phyloP scores from a whole-genome alignment of 176 grass and related monocot genomes.

The Oryza officinalis region DNA sequence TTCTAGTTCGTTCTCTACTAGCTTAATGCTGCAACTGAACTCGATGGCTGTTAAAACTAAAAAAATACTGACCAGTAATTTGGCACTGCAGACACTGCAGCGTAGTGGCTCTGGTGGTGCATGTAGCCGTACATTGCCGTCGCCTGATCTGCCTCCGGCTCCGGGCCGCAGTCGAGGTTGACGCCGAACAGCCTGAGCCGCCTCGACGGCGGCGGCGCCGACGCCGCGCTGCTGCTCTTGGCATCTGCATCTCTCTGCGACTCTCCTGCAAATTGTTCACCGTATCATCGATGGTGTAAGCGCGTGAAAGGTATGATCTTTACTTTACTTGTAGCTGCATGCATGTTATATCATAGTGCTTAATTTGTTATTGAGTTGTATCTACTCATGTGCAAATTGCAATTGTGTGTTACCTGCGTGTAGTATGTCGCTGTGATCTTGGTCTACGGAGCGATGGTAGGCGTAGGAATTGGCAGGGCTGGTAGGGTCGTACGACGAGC shows the following conservation, averaged over 20 bases:
- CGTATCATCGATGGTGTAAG: constrained; percentile 7
- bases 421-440: constrained; percentile 45
- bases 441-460: constrained; percentile 30
- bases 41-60: constrained; percentile 2
- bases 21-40: constrained; percentile 21
- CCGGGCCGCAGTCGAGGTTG: constrained; percentile 77
- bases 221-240: constrained; percentile 43
- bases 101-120: constrained; percentile 58
- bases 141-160: constrained; percentile 47
- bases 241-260: constrained; percentile 37
- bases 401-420: constrained; percentile 43
- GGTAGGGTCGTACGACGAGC: constrained; percentile 47
- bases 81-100: constrained; percentile 48
- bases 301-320: not conserved
- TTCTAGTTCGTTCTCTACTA: not conserved
- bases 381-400: not conserved
- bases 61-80: constrained; percentile 56
- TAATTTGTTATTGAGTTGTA: constrained; percentile 20
- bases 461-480: constrained; percentile 57
- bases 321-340: not conserved
- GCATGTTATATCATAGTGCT: not conserved
- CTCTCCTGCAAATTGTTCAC: constrained; percentile 37
- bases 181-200: constrained; percentile 87
- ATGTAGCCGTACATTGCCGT: constrained; percentile 52
- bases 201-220: constrained; percentile 47